Evolutionary conservation across 306 rosid species (phyloP).

Genomic region (Rubus parviflorus): DNA sequence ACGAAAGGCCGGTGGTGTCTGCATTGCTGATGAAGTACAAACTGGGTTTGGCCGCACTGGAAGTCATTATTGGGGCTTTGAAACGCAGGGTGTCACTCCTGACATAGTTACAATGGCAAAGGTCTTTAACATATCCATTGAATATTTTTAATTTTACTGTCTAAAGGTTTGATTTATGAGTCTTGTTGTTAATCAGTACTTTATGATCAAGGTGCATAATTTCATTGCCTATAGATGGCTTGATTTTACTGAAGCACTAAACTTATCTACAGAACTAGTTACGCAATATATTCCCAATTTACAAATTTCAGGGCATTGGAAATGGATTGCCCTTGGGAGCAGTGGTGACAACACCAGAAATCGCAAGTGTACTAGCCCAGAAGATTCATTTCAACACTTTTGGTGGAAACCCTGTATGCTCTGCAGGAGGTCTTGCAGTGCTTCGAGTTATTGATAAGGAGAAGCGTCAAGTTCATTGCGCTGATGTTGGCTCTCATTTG

Average conservation of each 20-base stretch:
- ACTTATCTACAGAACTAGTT: conserved; percentile 8
- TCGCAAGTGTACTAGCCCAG: conserved; percentile 76
- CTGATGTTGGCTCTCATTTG: conserved; percentile 77
- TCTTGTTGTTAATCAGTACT: conserved; percentile 14
- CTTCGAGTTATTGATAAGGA: conserved; percentile 80
- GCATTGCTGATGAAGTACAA: conserved; percentile 99
- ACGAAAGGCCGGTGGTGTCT: conserved; percentile 87
- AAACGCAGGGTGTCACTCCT: conserved; percentile 86
- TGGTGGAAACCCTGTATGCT: conserved; percentile 94
- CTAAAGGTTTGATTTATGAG: conserved; percentile 3
- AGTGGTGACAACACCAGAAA: conserved; percentile 89
- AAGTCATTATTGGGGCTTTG: conserved; percentile 94
- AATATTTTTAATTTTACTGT: not conserved
- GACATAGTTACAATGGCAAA: conserved; percentile 98
- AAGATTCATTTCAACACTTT: conserved; percentile 80
- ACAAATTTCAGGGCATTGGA: conserved; percentile 74
- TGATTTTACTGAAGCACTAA: conserved; percentile 10
- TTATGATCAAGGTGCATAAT: not conserved
- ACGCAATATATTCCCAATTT: conserved; percentile 16
- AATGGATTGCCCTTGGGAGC: conserved; percentile 93
- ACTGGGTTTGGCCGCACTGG: conserved; percentile 95
- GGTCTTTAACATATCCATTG: conserved; percentile 41
- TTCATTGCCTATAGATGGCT: not conserved
- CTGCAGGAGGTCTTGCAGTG: conserved; percentile 90
- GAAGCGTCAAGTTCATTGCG: conserved; percentile 82